Evolutionary conservation across 2,329 filamentous ascomycete genomes (phyloP), one percentile per base, ranked within the genome.

Genomic region (Curvularia spicifera): DNA sequence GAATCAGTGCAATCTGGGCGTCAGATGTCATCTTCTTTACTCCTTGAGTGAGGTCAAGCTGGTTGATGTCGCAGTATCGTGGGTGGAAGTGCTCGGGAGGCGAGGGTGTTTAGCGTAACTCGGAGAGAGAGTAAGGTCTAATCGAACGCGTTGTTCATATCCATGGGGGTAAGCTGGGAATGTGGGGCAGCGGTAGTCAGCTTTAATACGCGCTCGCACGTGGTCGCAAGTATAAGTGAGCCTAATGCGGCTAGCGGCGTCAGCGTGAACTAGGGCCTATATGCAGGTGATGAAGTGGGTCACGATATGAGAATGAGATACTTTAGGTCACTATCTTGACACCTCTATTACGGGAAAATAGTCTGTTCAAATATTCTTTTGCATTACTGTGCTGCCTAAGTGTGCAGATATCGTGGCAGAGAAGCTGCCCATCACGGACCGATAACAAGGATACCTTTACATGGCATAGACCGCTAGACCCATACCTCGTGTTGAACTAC

Each of bases 1-100:
- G 53, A 29, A 66, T 57, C 44, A 66, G 54, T 26, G 47, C 54
- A 28, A 43, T 49, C 42, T 63, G 64, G 20, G 42, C 52, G 20
- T 59, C 51, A 18, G 57, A 40, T 5, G 61, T 56, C 57, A 60
- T 63, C 26, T 13, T 45, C 6, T 31, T 33, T 22, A 40, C 26
- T 43, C 33, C 42, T 22, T 42, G 12, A 31, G 22, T 22, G 31
- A 20, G n/a, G 18, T 18, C 3, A 48, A 5, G 37, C 12, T 49
- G 42, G 13, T 51, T 47, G 28, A 40, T 47, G 35, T 22, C 31
- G 18, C 44, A 48, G 28, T 35, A 20, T 39, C 12, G 13, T 13
- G 24, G 7, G 22, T 7, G 26, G 6, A 26, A 35, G 47, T 33
- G 49, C 35, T 31, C 24, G 28, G 28, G 13, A 42, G n/a, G 24